phyloP scores from a whole-genome alignment of 2,329 filamentous ascomycete genomes.

The Diaporthe caulivora region DNA sequence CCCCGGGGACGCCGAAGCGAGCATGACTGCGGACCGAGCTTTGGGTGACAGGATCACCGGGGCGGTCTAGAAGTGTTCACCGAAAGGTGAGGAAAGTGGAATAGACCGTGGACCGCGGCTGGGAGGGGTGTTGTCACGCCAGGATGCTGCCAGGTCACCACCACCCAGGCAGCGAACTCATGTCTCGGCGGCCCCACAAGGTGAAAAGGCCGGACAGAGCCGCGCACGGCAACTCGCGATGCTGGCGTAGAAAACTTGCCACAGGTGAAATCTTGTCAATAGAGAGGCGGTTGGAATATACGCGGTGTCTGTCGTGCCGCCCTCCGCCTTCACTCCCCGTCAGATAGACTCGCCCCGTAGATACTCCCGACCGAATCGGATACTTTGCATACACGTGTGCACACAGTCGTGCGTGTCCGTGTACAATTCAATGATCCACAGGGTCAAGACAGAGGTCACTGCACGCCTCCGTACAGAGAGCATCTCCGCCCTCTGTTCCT shows the following conservation, averaged over 20 bases:
- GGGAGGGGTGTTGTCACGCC: no score
- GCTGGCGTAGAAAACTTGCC: background rate
- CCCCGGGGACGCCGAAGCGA: conserved; percentile 20
- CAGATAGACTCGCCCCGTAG: conserved; percentile 18
- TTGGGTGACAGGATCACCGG: background rate
- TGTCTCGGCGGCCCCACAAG: background rate
- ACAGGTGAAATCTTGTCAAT: background rate
- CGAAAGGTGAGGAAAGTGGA: background rate
- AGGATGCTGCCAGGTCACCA: no score
- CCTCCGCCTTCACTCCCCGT: background rate
- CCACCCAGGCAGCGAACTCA: no score
- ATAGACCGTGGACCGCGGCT: background rate
- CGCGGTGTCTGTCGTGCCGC: background rate
- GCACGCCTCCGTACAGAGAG: background rate
- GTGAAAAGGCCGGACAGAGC: background rate
- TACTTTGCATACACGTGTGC: background rate
- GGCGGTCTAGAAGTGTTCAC: background rate
- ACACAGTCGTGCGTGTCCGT: background rate
- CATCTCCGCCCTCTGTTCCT: background rate
- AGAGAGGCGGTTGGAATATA: background rate
- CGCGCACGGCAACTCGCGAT: background rate
- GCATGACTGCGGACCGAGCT: background rate
- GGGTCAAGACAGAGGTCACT: background rate
- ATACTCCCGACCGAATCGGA: conserved; percentile 21
- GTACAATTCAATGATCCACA: background rate